Evolutionary conservation across 2,329 filamentous ascomycete genomes (phyloP), one percentile per base, ranked within the genome.

Genomic region (Hypomyces perniciosus): DNA sequence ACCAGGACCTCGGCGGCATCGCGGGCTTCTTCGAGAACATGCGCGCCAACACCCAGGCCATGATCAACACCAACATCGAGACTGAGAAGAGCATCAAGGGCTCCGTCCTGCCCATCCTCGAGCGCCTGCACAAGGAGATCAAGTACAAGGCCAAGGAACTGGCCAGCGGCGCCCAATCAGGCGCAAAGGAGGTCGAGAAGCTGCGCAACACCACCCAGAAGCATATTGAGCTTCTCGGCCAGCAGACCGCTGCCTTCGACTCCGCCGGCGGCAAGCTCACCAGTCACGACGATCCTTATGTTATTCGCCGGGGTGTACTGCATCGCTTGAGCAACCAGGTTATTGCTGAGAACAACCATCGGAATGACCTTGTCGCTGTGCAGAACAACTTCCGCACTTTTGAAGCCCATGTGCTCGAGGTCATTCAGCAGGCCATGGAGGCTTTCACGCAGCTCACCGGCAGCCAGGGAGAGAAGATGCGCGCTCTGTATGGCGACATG

Each of bases 121-220:
- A 95, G 61, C 86, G 90, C 47, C 77, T 99, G 44, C 91, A 97
- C 74, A 85, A 89, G 67, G 93, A 97, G 68, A 93, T 99, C 76
- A 99, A 97, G 79, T 84, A 87, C 73, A 97, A 97, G 76, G 79
- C 82, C 56, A 97, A 97, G 76, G 91, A 96, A 71, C 79, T 99
- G 45, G 78, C 81, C 40, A 79, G 83, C 55, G 91, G 92, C 7
- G 89, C 88, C 26, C 80, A 84, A 54, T 96, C 95, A 75, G 81
- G 85, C 12, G 83, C 88, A 58, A 99, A 97, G 74, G 83, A 89
- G 46, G 90, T 99, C 26, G 90, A 96, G 55, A 96, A 95, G 74
- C 84, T 89, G 7, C 87, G 92, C 54, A 83, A 84, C 60, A 75
- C 73, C 6, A 96, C 92, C 0, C 92, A 99, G 74, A 96, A 95